phyloP scores from a whole-genome alignment of 306 rosid genomes.

The Medicago truncatula region DNA sequence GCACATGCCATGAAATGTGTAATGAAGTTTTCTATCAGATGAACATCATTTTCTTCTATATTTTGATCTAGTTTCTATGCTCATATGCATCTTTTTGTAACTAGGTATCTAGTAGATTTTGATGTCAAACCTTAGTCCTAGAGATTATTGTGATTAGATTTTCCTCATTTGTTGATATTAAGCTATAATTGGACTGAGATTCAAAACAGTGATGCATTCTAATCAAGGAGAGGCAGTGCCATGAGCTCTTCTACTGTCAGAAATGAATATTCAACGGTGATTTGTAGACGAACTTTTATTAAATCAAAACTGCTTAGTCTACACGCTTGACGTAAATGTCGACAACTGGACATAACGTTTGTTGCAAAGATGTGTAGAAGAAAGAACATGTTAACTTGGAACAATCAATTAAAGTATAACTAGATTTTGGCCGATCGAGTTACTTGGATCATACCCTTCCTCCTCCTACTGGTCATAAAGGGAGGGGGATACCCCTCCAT shows the following conservation, averaged over 20 bases:
- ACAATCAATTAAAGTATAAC: constrained; percentile 18
- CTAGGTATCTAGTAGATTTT: background rate
- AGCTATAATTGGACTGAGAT: no score
- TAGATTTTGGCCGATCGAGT: constrained; percentile 27
- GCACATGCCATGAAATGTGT: background rate
- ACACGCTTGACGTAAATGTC: no score
- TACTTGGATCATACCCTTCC: constrained; percentile 72
- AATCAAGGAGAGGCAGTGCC: no score
- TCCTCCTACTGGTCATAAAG: no score
- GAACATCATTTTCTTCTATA: background rate
- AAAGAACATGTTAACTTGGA: no score
- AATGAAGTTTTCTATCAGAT: background rate
- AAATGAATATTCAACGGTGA: background rate
- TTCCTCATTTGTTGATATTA: no score
- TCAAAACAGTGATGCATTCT: no score
- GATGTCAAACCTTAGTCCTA: background rate
- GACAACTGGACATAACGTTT: no score
- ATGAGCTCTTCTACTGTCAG: no score
- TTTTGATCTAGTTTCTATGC: background rate
- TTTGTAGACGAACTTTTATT: no score
- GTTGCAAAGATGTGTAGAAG: background rate
- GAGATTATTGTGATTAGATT: background rate
- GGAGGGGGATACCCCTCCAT: no score
- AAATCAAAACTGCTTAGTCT: no score
- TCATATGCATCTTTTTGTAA: background rate